Base-by-base conservation (phyloP, 1,139 yeast species). In the Sugiyamaella paludigena region DNA sequence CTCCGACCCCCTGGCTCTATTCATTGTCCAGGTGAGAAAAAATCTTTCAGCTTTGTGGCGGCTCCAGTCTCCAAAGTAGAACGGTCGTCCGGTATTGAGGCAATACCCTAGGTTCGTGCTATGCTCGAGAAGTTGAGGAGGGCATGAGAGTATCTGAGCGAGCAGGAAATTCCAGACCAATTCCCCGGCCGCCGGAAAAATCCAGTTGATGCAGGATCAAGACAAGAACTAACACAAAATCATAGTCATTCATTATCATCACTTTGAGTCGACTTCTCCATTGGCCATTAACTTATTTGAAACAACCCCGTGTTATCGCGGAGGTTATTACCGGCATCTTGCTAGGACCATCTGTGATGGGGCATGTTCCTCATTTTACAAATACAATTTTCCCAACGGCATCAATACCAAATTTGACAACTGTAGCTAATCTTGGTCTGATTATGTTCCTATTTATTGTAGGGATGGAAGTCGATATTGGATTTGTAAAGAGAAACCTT, bases 251-350 rank as follows among this genome's bases (percentile, higher is more conserved):
- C 12, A 70, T 83, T 56, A 79, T 83, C 58, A 73, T 81, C 49
- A 63, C 72, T 28, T 63, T 80, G 39, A 80, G 83, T 51, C 80
- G 80, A 47, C 29, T 80, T 4, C 59, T 85, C 5, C 82, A 84
- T 59, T 69, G 72, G 43, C 87, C 89, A 0, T 67, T 85, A 24
- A 72, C 80, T 9, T 74, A 66, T 52, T 61, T 85, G 37, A 80
- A 79, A 56, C 92, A 86, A 63, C 95, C 94, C 0, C 73, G 81
- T 49, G 94, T 85, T 37, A 84, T 85, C 48, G 86, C 89, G 6
- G 94, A 85, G 61, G 92, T 85, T 47, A 72, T 85, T 12, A 74
- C 87, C 0, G 95, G 94, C 15, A 81, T 86, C 43, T 58, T 85
- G 1, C 67, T 86, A 47, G 60, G 61, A 4, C 60, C 61, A 31